Evolutionary conservation across 768 basidiomycete species (phyloP).

Genomic region (Fomitopsis serialis): DNA sequence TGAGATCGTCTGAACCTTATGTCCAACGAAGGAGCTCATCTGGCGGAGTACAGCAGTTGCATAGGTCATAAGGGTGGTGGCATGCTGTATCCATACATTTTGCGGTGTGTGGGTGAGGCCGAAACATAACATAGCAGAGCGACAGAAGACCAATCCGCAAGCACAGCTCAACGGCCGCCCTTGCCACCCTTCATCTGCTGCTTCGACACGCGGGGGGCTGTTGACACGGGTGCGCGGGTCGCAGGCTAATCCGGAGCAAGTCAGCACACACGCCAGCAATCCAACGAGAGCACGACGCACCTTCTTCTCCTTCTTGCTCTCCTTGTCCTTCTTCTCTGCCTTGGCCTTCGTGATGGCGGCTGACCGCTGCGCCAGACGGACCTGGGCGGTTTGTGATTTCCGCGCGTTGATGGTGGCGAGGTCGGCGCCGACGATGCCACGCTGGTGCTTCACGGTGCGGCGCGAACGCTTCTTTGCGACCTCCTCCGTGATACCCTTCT

Average conservation of each 20-base stretch:
- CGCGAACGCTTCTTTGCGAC: constrained; percentile 98
- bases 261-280: neutral
- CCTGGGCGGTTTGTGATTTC: constrained; percentile 86
- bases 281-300: constrained; percentile 30
- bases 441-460: constrained; percentile 95
- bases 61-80: constrained; percentile 3
- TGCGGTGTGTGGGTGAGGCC: neutral
- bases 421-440: constrained; percentile 97
- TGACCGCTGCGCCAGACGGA: constrained; percentile 74
- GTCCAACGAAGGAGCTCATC: too few relatives aligned
- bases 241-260: constrained; percentile 33
- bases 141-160: neutral
- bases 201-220: constrained; percentile 85
- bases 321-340: constrained; percentile 95
- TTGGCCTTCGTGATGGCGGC: constrained; percentile 92
- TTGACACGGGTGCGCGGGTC: constrained; percentile 42
- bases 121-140: neutral
- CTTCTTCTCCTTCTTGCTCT: constrained; percentile 79
- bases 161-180: constrained; percentile 53
- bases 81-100: constrained; percentile 8
- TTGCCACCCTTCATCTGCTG: constrained; percentile 94
- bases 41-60: neutral
- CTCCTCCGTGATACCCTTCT: constrained; percentile 99
- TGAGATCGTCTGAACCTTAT: too few relatives aligned
- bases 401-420: constrained; percentile 85